Conservation (phyloP, 768 basidiomycete species). For the Lactarius hatsudake region DNA sequence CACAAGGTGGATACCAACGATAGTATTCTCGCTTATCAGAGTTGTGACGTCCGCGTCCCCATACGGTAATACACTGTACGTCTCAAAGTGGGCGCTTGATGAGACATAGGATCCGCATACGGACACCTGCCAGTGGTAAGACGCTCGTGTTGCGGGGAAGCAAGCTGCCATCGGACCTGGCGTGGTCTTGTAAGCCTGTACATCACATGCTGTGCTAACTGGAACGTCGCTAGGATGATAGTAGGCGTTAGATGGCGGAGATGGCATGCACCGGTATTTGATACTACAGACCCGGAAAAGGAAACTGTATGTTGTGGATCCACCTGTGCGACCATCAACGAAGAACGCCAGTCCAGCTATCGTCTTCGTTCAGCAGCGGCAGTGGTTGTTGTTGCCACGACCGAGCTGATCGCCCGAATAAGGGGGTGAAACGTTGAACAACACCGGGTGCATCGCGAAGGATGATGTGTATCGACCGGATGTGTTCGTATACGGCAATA, state of each 20-base stretch:
- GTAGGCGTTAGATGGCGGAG: neutral
- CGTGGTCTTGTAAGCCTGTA: neutral
- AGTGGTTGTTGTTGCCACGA: neutral
- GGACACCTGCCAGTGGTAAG: neutral
- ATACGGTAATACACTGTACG: neutral
- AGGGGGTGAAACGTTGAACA: neutral
- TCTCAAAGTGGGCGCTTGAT: neutral
- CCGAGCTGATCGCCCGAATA: neutral
- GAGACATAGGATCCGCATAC: neutral
- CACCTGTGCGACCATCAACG: neutral
- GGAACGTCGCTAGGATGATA: neutral
- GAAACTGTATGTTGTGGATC: neutral
- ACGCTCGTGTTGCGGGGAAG: neutral
- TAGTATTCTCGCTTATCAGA: neutral
- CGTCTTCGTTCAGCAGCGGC: neutral
- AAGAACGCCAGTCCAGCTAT: neutral
- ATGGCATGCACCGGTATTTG: neutral
- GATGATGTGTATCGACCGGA: neutral
- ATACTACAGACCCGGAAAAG: neutral
- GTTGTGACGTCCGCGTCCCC: neutral
- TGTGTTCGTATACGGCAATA: neutral
- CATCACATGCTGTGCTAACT: neutral
- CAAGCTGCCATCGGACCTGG: neutral
- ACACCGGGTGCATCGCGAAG: neutral
- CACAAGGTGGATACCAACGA: too few relatives aligned